Evolutionary conservation across 805 yeast species (phyloP).

Genomic region (Metschnikowia chrysomelidarum): DNA sequence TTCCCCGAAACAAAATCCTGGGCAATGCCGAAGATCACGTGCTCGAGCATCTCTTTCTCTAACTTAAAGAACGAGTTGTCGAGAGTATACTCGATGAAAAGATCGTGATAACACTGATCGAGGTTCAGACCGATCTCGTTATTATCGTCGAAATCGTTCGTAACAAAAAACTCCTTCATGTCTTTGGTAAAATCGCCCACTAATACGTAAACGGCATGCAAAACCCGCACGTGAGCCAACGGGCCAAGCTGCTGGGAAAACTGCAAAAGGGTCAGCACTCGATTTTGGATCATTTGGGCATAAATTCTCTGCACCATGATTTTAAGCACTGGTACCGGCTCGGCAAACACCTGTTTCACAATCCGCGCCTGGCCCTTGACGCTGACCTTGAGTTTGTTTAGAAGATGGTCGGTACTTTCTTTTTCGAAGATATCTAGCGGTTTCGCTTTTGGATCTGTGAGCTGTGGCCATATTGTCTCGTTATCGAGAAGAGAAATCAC

Average conservation of each 20-base stretch:
- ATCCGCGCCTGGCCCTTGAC: slow-evolving; percentile 71
- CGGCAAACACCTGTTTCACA: slow-evolving; percentile 69
- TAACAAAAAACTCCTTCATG: slow-evolving; percentile 57
- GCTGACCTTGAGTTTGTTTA: slow-evolving; percentile 53
- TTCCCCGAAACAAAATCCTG: slow-evolving; percentile 41
- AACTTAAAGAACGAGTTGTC: slow-evolving; percentile 66
- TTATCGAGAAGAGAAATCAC: slow-evolving; percentile 36
- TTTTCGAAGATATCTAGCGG: slow-evolving; percentile 47
- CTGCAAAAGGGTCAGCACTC: slow-evolving; percentile 56
- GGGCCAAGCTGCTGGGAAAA: slow-evolving; percentile 62
- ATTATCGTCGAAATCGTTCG: slow-evolving; percentile 46
- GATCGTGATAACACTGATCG: slow-evolving; percentile 70
- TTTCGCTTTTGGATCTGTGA: slow-evolving; percentile 55
- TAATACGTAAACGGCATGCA: slow-evolving; percentile 63
- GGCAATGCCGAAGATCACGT: slow-evolving; percentile 45
- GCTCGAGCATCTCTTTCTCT: slow-evolving; percentile 69
- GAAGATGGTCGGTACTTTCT: slow-evolving; percentile 47
- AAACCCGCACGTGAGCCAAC: slow-evolving; percentile 70
- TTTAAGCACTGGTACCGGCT: slow-evolving; percentile 64
- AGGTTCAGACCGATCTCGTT: slow-evolving; percentile 49
- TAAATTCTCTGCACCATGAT: slow-evolving; percentile 73
- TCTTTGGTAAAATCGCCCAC: slow-evolving; percentile 61
- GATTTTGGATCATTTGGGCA: slow-evolving; percentile 64
- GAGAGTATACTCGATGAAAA: slow-evolving; percentile 66
- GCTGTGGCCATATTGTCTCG: slow-evolving; percentile 53